These are phyloP conservation scores for Bretschneidera sinensis DNA, from an alignment of 345 rosid species.

Conservation along the genomic window DNA sequence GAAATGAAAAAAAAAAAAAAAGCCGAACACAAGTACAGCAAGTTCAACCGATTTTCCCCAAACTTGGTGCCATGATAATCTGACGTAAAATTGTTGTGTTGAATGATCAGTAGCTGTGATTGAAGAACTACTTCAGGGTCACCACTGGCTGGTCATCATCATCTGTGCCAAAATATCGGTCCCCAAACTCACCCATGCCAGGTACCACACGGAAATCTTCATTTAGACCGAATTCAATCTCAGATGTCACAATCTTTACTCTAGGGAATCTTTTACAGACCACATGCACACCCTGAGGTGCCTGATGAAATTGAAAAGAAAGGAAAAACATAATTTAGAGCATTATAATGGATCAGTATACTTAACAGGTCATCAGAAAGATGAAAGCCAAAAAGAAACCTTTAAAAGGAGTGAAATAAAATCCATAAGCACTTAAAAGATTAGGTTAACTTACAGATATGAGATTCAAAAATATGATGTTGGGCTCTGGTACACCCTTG, in stretches of 20 bases:
- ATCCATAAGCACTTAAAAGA: background rate
- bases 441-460: constrained; percentile 61
- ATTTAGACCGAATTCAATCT: constrained; percentile 86
- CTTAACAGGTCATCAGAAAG: too few relatives aligned
- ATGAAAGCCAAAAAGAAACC: constrained; percentile 7
- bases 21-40: background rate
- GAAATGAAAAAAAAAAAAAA: constrained; percentile 14
- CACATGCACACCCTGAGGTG: constrained; percentile 97
- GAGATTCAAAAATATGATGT: constrained; percentile 94
- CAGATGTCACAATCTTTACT: constrained; percentile 95
- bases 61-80: constrained; percentile 5
- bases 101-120: constrained; percentile 12
- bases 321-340: constrained; percentile 1
- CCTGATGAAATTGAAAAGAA: constrained; percentile 38
- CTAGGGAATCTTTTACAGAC: constrained; percentile 91
- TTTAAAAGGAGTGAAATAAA: background rate
- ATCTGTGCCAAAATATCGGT: constrained; percentile 95
- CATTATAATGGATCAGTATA: too few relatives aligned
- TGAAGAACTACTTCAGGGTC: constrained; percentile 13
- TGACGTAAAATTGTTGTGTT: constrained; percentile 6
- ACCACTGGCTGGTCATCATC: constrained; percentile 53
- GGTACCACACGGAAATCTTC: constrained; percentile 92
- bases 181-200: constrained; percentile 98
- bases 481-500: constrained; percentile 89
- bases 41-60: constrained; percentile 1